phyloP scores from a whole-genome alignment of 495 filamentous ascomycete genomes.

The Penicillium soppii region DNA sequence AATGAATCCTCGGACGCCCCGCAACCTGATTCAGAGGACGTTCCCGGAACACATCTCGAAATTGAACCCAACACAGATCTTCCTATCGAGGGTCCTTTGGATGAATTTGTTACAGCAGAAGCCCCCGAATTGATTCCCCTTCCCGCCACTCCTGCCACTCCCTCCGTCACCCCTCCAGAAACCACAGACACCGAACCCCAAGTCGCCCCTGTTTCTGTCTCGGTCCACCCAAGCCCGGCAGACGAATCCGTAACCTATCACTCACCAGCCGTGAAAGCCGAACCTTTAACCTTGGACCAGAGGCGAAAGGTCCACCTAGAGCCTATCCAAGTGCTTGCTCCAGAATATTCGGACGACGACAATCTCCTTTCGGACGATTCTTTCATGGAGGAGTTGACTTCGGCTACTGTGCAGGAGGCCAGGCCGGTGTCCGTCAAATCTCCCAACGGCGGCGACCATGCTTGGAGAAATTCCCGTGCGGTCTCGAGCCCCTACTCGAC shows the following conservation, averaged over 20 bases:
- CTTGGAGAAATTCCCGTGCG: constrained; percentile 48
- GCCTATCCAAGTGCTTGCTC: constrained; percentile 55
- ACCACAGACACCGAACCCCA: constrained; percentile 19
- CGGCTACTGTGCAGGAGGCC: constrained; percentile 78
- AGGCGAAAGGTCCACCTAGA: constrained; percentile 52
- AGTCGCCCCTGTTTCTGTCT: constrained; percentile 14
- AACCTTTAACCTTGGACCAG: constrained; percentile 31
- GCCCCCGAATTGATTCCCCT: constrained; percentile 16
- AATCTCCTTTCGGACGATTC: constrained; percentile 78
- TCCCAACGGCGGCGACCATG: constrained; percentile 43
- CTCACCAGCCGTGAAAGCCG: constrained; percentile 15
- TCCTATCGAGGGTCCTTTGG: constrained; percentile 12
- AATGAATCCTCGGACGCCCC: constrained; percentile 26
- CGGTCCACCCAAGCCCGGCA: constrained; percentile 13
- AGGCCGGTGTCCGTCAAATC: constrained; percentile 82
- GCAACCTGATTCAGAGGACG: constrained; percentile 25
- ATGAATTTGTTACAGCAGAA: constrained; percentile 11
- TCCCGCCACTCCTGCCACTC: constrained; percentile 22
- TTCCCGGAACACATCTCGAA: constrained; percentile 6
- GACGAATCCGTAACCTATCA: constrained; percentile 22
- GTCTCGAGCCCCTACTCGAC: constrained; percentile 47
- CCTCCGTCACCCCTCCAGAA: constrained; percentile 17
- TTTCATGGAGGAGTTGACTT: constrained; percentile 85
- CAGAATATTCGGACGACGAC: constrained; percentile 59
- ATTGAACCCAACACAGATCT: constrained; percentile 16